Percentiles rank a stretch among this genome's conserved stretches.
phyloP scores from a whole-genome alignment of 768 basidiomycete genomes.

The Lentinula detonsa region DNA sequence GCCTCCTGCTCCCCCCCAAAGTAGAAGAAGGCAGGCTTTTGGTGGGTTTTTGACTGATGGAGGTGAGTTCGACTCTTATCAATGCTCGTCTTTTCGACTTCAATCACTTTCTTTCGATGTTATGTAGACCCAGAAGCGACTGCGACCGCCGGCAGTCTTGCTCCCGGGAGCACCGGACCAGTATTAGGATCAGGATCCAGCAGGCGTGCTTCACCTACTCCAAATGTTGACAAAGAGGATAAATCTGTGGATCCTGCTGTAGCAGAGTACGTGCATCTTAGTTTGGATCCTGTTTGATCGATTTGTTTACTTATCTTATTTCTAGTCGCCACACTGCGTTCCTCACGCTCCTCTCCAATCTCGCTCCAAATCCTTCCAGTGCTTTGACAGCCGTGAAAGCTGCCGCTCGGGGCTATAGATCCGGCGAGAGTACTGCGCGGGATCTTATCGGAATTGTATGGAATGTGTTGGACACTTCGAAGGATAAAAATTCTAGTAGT shows the following conservation, averaged over 20 bases:
- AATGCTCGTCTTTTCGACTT: background rate
- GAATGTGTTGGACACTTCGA: conserved; percentile 52
- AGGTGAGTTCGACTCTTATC: background rate
- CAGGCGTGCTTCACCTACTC: conserved; percentile 24
- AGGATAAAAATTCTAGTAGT: background rate
- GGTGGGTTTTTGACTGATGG: background rate
- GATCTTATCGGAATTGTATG: conserved; percentile 89
- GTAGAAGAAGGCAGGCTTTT: conserved; percentile 1
- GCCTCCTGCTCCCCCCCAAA: conserved; percentile 29
- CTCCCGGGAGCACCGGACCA: background rate
- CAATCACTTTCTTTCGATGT: background rate
- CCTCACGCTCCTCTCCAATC: conserved; percentile 20
- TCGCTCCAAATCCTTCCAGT: conserved; percentile 53
- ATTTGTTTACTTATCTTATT: conserved; percentile 2
- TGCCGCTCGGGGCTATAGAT: conserved; percentile 72
- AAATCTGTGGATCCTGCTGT: conserved; percentile 39
- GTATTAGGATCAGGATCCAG: conserved; percentile 12
- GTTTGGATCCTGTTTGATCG: too few relatives aligned
- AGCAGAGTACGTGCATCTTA: conserved; percentile 38
- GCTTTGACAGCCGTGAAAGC: conserved; percentile 59
- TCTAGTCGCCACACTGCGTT: conserved; percentile 36
- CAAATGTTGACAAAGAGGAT: conserved; percentile 7
- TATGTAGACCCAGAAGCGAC: background rate
- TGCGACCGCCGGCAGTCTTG: background rate
- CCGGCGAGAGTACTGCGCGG: conserved; percentile 70